Evolutionary conservation across 768 basidiomycete genomes (phyloP), one percentile per base, ranked within the genome.

Genomic region (Floccularia luteovirens): DNA sequence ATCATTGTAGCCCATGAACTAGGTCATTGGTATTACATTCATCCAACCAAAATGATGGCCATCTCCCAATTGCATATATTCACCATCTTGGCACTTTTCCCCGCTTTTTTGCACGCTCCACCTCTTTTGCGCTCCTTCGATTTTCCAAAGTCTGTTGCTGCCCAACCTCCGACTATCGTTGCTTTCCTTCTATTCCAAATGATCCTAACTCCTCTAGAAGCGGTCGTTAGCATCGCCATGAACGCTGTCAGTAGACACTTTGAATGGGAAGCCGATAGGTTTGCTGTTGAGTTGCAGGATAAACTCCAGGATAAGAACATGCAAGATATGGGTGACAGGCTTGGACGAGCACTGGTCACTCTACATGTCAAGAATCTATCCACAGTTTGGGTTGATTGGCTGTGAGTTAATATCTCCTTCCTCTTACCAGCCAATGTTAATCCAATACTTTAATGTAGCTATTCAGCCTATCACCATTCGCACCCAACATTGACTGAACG

Each of bases 401-500:
- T 91, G 79, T 90, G 48, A 54, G 84, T 68, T 44, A 37, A 27
- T 10, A 5, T 27, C 40, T 8, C 20, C n/a, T 24, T 38, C 38
- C 22, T 39, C 34, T 36, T 43, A 13, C 38, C 4, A 13, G 32
- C 16, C 37, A 25, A 19, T 32, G 27, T 30, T 8, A 14, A 10
- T 14, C 14, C 27, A 34, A 34, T 14, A 34, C 32, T 14, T 4
- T 22, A 3, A 20, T 16, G 16, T 43, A 87, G 85, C 43, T 96
- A 94, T 64, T 96, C 91, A 37, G 88, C 89, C 16, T 96, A 90
- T 51, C 90, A 96, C 59, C 90, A 97, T 61, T 92, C 88, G 34
- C 94, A 99, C 60, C 94, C 94, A 3, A 96, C 91, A 2, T 59
- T 99, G 48, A 84, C 87, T 25, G 93, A 99, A 64, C 75, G 93